A percentile compares a stretch with the other conserved stretches of the same genome.
Conservation (phyloP, 306 rosid genomes). For the Malus sieversii region DNA sequence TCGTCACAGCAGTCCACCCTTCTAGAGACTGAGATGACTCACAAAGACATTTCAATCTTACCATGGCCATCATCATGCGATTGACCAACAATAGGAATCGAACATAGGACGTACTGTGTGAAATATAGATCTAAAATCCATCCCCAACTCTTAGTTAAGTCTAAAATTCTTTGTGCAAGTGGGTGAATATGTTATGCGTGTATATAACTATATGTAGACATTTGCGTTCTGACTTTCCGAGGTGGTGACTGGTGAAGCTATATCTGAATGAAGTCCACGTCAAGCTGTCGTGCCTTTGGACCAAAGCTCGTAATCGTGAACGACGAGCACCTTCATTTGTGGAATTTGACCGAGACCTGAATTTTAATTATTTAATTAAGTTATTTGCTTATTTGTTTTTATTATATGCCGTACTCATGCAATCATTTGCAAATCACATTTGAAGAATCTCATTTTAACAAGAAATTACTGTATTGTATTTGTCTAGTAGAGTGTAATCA, state of each 20-base stretch:
- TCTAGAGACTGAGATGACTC: fast-evolving
- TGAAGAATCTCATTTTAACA: background rate
- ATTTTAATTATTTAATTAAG: no score
- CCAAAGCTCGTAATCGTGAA: background rate
- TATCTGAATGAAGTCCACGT: background rate
- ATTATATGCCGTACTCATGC: background rate
- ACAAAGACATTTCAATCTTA: fast-evolving
- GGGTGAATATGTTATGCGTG: background rate
- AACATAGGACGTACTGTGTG: no score
- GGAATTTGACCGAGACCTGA: background rate
- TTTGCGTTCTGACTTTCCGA: background rate
- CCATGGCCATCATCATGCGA: no score
- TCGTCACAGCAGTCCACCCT: fast-evolving
- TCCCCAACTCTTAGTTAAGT: no score
- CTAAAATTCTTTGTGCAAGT: background rate
- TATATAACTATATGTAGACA: no score
- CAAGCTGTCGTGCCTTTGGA: background rate
- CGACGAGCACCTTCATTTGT: background rate
- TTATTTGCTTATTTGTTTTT: no score
- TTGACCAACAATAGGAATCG: fast-evolving
- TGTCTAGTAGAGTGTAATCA: background rate
- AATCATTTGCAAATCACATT: background rate
- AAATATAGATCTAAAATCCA: fast-evolving
- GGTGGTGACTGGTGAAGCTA: conserved; percentile 3
- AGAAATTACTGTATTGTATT: background rate